A percentile compares a stretch with the other conserved stretches of the same genome.
Evolutionary conservation across 2,329 filamentous ascomycete species (phyloP).

Genomic region (Colletotrichum brevisporum): DNA sequence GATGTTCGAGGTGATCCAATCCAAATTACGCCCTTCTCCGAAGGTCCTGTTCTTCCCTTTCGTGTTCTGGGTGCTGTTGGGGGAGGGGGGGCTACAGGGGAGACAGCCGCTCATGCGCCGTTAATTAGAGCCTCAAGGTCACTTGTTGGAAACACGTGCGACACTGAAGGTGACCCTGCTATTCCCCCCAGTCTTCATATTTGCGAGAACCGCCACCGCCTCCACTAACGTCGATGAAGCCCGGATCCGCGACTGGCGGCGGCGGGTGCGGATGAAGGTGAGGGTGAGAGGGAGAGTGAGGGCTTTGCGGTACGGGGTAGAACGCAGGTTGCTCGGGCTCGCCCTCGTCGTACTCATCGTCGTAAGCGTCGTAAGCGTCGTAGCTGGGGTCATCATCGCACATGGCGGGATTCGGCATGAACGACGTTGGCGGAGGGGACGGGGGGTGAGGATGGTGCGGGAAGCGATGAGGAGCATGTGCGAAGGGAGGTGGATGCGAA

Average conservation of each 20-base stretch:
- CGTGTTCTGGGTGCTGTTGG: slow-evolving; percentile 17
- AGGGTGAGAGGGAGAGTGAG: not conserved
- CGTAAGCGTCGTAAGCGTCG: not conserved
- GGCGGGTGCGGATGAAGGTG: not conserved
- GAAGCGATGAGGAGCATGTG: not conserved
- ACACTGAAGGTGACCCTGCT: not conserved
- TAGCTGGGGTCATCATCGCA: slow-evolving; percentile 19
- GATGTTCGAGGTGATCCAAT: too few species aligned
- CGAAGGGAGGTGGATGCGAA: slow-evolving; percentile 3
- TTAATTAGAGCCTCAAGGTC: not conserved
- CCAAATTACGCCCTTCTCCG: not conserved
- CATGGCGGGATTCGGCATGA: slow-evolving; percentile 13
- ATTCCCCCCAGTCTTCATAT: slow-evolving; percentile 34
- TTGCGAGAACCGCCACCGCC: slow-evolving; percentile 34
- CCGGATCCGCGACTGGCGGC: slow-evolving; percentile 2
- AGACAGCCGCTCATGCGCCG: not conserved
- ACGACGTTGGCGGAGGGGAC: slow-evolving; percentile 11
- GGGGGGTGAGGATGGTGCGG: slow-evolving; percentile 23
- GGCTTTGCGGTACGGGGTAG: not conserved
- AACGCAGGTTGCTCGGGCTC: not conserved
- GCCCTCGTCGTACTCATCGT: slow-evolving; percentile 7
- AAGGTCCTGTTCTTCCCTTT: slow-evolving; percentile 41
- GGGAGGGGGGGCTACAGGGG: not conserved
- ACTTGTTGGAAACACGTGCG: not conserved
- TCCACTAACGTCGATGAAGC: slow-evolving; percentile 37